phyloP scores from a whole-genome alignment of 2,329 filamentous ascomycete species.

The Fusarium bulbicola region DNA sequence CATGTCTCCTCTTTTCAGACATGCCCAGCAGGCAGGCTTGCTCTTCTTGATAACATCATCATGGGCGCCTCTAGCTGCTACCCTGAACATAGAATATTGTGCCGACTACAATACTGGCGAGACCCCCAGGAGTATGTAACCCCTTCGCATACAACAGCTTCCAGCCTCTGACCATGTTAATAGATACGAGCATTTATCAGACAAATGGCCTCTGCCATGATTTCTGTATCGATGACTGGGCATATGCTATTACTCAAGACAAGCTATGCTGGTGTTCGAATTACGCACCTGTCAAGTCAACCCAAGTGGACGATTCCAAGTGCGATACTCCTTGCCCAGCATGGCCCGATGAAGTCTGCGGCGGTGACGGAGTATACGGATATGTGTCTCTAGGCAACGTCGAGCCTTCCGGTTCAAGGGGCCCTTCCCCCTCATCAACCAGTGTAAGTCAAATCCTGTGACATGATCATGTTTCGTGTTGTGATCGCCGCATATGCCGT shows the following conservation, averaged over 20 bases:
- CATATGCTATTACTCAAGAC: constrained; percentile 74
- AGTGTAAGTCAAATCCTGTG: constrained; percentile 42
- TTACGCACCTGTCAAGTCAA: constrained; percentile 63
- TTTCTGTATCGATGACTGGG: constrained; percentile 65
- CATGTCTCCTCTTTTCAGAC: constrained; percentile 38
- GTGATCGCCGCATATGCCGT: constrained; percentile 30
- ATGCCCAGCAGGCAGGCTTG: constrained; percentile 30
- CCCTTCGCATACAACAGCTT: not conserved
- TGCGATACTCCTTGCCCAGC: constrained; percentile 73
- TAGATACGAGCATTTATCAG: constrained; percentile 68
- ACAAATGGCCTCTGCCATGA: constrained; percentile 75
- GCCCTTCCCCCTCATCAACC: constrained; percentile 38
- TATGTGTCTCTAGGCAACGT: constrained; percentile 67
- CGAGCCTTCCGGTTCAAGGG: constrained; percentile 65
- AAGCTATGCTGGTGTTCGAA: constrained; percentile 80
- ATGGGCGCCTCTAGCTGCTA: constrained; percentile 36
- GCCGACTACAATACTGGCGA: constrained; percentile 50
- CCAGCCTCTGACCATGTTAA: not conserved
- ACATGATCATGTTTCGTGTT: constrained; percentile 20
- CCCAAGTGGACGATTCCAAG: constrained; percentile 51
- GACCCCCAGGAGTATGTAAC: constrained; percentile 44
- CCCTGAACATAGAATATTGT: constrained; percentile 47
- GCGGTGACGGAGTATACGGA: constrained; percentile 68
- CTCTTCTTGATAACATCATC: constrained; percentile 39
- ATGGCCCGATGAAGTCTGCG: constrained; percentile 73